Evolutionary conservation across 805 yeast species (phyloP).

Genomic region (Candida michaelii): DNA sequence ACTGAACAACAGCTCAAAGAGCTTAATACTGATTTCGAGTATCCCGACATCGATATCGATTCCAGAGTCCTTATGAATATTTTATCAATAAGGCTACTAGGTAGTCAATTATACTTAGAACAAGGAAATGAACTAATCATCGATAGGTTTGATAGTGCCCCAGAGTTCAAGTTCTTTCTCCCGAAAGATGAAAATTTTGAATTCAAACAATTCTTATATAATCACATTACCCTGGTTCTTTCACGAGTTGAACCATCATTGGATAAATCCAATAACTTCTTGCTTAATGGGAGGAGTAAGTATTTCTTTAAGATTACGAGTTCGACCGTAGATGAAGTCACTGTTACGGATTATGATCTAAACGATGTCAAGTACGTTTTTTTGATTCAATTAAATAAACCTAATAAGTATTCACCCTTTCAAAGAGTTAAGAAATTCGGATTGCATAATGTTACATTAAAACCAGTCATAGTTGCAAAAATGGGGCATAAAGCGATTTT

Average conservation of each 20-base stretch:
- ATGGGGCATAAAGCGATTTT: not conserved
- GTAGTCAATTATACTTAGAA: not conserved
- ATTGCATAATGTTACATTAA: constrained; percentile 4
- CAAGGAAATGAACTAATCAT: not conserved
- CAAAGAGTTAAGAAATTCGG: constrained; percentile 7
- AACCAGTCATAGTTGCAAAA: not conserved
- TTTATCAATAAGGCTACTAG: constrained; percentile 1
- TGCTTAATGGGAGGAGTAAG: constrained; percentile 28
- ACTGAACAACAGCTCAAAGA: not conserved
- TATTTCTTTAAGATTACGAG: constrained; percentile 22
- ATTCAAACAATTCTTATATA: constrained; percentile 3
- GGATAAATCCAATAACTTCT: constrained; percentile 12
- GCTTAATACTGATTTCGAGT: too few relatives aligned
- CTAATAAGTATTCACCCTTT: constrained; percentile 10
- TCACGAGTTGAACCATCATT: constrained; percentile 19
- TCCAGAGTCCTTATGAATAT: constrained; percentile 2
- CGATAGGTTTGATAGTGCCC: constrained; percentile 9
- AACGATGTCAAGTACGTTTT: not conserved
- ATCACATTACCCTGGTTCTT: constrained; percentile 15
- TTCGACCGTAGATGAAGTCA: not conserved
- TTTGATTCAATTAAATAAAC: constrained; percentile 5
- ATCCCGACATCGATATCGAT: too few relatives aligned
- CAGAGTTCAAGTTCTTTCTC: constrained; percentile 6
- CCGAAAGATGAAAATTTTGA: constrained; percentile 5
- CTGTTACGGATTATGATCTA: not conserved